Evolutionary conservation across 306 rosid genomes (phyloP).

Genomic region (Prunus mira): DNA sequence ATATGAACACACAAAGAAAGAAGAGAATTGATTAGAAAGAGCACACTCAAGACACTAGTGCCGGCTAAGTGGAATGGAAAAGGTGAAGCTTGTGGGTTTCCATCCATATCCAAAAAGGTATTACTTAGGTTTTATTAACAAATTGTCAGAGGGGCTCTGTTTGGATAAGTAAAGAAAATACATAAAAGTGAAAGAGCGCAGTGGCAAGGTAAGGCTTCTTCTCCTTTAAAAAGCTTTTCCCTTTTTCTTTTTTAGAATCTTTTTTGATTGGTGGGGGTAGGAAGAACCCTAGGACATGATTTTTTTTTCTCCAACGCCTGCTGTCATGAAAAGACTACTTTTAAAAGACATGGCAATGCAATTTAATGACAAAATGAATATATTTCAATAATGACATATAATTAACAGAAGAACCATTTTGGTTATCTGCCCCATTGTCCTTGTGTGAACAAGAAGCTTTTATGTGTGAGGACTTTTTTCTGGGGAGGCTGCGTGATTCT

Average conservation of each 20-base stretch:
- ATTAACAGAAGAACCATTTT: not conserved
- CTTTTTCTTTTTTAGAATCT: slow-evolving; percentile 28
- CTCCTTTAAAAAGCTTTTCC: slow-evolving; percentile 19
- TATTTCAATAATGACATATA: not conserved
- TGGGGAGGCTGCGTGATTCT: slow-evolving; percentile 6
- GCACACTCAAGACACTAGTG: not conserved
- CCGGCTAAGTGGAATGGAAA: slow-evolving; percentile 29
- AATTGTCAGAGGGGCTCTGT: slow-evolving; percentile 20
- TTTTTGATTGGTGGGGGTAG: slow-evolving; percentile 22
- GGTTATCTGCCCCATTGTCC: not conserved
- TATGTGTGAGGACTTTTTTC: not conserved
- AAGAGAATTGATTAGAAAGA: slow-evolving; percentile 20
- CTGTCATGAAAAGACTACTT: slow-evolving; percentile 8
- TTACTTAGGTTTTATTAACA: slow-evolving; percentile 27
- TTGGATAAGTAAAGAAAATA: slow-evolving; percentile 28
- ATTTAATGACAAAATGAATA: not conserved
- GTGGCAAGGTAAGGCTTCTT: not conserved
- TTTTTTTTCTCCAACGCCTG: slow-evolving; percentile 21
- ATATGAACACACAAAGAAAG: slow-evolving; percentile 26
- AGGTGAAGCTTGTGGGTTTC: slow-evolving; percentile 35
- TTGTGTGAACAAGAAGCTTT: not conserved
- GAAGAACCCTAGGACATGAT: slow-evolving; percentile 25
- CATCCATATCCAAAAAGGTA: slow-evolving; percentile 32
- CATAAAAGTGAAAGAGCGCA: slow-evolving; percentile 16
- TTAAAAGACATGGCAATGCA: slow-evolving; percentile 1